Percentiles rank a stretch among this genome's conserved stretches.
These are phyloP conservation scores for Penicillium sp. DNA, from an alignment of 2,329 filamentous ascomycete genomes.

Conservation along the genomic window DNA sequence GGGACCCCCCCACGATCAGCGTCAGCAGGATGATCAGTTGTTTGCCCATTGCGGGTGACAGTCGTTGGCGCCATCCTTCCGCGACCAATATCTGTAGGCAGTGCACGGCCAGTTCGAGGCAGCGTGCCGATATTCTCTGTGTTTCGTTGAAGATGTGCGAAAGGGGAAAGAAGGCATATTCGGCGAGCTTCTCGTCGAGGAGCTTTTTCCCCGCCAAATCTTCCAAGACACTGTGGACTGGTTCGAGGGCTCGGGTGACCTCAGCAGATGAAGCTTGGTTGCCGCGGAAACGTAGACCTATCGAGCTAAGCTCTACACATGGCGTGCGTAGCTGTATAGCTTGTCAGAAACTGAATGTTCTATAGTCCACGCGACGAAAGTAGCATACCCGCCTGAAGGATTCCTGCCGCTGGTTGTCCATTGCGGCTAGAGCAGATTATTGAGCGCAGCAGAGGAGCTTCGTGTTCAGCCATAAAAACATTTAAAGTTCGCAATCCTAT, in stretches of 20 bases:
- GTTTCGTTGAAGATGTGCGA: constrained; percentile 78
- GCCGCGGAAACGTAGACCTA: constrained; percentile 49
- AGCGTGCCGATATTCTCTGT: constrained; percentile 63
- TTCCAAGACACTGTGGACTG: constrained; percentile 38
- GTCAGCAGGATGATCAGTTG: constrained; percentile 82
- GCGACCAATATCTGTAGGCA: constrained; percentile 69
- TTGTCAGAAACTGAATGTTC: constrained; percentile 17
- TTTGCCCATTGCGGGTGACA: constrained; percentile 68
- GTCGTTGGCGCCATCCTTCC: constrained; percentile 70
- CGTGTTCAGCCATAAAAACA: background rate
- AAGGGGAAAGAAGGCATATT: constrained; percentile 92
- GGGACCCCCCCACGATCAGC: constrained; percentile 70
- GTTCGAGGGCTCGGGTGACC: constrained; percentile 47
- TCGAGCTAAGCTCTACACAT: constrained; percentile 56
- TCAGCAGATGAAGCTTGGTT: constrained; percentile 44
- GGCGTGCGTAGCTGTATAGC: constrained; percentile 50
- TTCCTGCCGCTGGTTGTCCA: constrained; percentile 40
- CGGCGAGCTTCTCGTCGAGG: constrained; percentile 77
- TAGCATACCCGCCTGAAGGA: constrained; percentile 39
- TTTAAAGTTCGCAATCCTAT: background rate
- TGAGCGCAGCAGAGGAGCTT: background rate
- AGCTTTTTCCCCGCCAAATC: constrained; percentile 39
- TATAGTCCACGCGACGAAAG: background rate
- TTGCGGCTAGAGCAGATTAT: constrained; percentile 13
- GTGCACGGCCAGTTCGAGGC: constrained; percentile 68